A percentile compares a stretch with the other conserved stretches of the same genome.
phyloP scores from a whole-genome alignment of 176 grass and related monocot species.

The Tillandsia leiboldiana region DNA sequence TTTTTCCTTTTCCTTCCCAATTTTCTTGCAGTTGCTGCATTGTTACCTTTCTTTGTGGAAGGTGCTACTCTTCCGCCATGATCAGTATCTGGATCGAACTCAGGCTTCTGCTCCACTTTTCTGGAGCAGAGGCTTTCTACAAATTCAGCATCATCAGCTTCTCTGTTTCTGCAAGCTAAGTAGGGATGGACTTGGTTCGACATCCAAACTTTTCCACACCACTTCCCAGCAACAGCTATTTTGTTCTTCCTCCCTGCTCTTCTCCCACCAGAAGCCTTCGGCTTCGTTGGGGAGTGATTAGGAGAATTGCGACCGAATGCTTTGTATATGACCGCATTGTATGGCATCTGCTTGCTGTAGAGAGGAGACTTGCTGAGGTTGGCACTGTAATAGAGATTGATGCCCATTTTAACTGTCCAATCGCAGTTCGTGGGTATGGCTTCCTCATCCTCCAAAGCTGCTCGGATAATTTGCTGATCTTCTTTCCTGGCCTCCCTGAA shows the following conservation, averaged over 20 bases:
- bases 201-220: slow-evolving; percentile 93
- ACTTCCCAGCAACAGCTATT: slow-evolving; percentile 47
- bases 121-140: slow-evolving; percentile 10
- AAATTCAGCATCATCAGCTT: slow-evolving; percentile 34
- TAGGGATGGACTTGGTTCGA: slow-evolving; percentile 74
- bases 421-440: slow-evolving; percentile 59
- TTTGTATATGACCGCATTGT: slow-evolving; percentile 75
- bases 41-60: slow-evolving; percentile 18
- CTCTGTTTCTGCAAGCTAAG: slow-evolving; percentile 33
- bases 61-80: slow-evolving; percentile 29
- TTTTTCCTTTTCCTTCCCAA: slow-evolving; percentile 29
- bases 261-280: slow-evolving; percentile 33
- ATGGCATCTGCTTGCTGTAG: slow-evolving; percentile 80
- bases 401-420: slow-evolving; percentile 93
- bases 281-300: slow-evolving; percentile 33
- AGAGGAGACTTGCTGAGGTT: slow-evolving; percentile 79
- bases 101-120: slow-evolving; percentile 16
- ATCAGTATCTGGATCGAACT: slow-evolving; percentile 11
- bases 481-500: slow-evolving; percentile 48
- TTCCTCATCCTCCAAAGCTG: slow-evolving; percentile 61
- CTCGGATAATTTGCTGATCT: slow-evolving; percentile 50
- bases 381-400: slow-evolving; percentile 92
- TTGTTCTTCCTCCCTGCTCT: slow-evolving; percentile 54
- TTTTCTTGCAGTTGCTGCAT: slow-evolving; percentile 15
- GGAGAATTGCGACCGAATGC: slow-evolving; percentile 55